Conservation (phyloP, 257 asterid genomes). For the Solanum chiquidenum region DNA sequence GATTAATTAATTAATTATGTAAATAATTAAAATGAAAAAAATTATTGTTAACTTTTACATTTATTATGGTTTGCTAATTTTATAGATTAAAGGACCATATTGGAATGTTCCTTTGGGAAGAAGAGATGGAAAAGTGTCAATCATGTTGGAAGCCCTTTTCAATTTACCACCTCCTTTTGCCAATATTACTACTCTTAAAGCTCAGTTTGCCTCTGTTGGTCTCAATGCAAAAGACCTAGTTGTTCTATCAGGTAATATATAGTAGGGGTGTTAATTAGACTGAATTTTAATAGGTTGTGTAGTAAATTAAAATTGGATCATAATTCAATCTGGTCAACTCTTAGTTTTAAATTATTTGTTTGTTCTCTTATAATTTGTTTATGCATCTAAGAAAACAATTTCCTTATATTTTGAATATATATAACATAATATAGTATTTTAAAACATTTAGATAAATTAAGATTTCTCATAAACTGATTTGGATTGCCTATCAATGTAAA, state of each 20-base stretch:
- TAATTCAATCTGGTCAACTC: not conserved
- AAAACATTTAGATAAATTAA: too few species aligned
- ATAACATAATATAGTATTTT: too few species aligned
- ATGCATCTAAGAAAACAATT: too few species aligned
- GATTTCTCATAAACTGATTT: not conserved
- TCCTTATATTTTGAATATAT: too few species aligned
- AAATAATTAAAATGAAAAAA: not conserved
- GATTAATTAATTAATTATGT: not conserved
- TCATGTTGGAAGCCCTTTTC: not conserved
- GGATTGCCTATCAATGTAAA: not conserved
- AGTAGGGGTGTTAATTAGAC: not conserved
- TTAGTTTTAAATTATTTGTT: too few species aligned
- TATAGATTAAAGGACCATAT: slow-evolving; percentile 1
- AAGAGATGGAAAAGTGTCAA: slow-evolving; percentile 6
- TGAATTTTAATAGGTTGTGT: too few species aligned
- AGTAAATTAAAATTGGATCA: not conserved
- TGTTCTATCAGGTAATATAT: slow-evolving; percentile 4
- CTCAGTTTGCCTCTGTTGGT: not conserved
- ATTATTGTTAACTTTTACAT: not conserved
- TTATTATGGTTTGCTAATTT: not conserved
- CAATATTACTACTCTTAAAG: not conserved
- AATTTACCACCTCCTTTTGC: slow-evolving; percentile 4
- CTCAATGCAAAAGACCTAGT: slow-evolving; percentile 7
- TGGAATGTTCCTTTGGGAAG: slow-evolving; percentile 5
- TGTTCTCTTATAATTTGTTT: too few species aligned